Percentiles rank a stretch among this genome's conserved stretches.
Conservation (phyloP, 225 moss, liverwort and hornwort genomes). For the Marchantia polymorpha region DNA sequence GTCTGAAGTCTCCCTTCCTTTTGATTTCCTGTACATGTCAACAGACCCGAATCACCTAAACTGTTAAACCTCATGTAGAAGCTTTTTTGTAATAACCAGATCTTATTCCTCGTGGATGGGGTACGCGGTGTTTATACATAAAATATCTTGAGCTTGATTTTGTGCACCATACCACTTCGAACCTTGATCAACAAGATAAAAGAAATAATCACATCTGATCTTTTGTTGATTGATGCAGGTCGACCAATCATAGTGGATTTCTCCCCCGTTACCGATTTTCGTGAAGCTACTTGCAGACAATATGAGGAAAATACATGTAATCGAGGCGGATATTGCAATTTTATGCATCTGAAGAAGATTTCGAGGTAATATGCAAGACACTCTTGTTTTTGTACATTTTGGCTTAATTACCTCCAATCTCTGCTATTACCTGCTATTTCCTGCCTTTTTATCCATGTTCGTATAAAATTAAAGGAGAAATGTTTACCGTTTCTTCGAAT, state of each 20-base stretch:
- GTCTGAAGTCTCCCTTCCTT: no score
- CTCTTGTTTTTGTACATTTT: not conserved
- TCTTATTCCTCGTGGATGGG: no score
- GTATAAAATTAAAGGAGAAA: not conserved
- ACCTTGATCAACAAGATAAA: not conserved
- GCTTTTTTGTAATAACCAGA: no score
- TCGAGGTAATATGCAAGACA: slow-evolving; percentile 47
- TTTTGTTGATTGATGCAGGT: slow-evolving; percentile 36
- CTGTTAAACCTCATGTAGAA: no score
- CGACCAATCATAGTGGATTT: slow-evolving; percentile 95
- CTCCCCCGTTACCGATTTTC: slow-evolving; percentile 96
- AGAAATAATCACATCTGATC: not conserved
- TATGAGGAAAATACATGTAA: slow-evolving; percentile 99
- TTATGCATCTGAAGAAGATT: slow-evolving; percentile 99
- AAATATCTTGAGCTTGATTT: no score
- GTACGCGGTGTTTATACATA: no score
- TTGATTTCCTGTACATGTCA: no score
- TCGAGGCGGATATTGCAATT: slow-evolving; percentile 97
- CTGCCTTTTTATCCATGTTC: not conserved
- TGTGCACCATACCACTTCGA: no score
- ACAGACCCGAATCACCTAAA: no score
- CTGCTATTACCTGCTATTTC: no score
- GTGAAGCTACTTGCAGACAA: slow-evolving; percentile 98
- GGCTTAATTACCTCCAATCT: not conserved
- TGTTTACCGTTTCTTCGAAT: not conserved